phyloP scores from a whole-genome alignment of 1,284 basidiomycete genomes.

The Sphaerobolus stellatus region DNA sequence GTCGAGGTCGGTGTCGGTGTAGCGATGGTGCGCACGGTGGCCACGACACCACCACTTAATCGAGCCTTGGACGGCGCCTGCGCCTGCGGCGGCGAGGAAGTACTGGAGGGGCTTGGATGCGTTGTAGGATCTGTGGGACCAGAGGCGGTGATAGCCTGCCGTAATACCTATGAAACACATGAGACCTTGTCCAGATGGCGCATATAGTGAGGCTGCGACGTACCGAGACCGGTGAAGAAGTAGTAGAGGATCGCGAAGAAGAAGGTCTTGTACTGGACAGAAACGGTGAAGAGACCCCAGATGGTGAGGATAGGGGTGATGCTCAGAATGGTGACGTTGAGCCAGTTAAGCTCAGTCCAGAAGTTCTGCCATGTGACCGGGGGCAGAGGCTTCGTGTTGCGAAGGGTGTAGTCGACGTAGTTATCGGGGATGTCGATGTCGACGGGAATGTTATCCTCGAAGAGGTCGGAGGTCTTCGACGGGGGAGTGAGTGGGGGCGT shows the following conservation, averaged over 20 bases:
- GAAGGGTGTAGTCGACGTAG: slow-evolving; percentile 82
- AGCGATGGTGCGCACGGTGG: slow-evolving; percentile 91
- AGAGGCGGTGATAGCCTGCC: slow-evolving; percentile 87
- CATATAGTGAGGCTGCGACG: slow-evolving; percentile 23
- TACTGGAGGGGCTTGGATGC: slow-evolving; percentile 79
- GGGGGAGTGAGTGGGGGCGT: slow-evolving; percentile 21
- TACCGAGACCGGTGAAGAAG: slow-evolving; percentile 80
- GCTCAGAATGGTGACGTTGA: slow-evolving; percentile 62
- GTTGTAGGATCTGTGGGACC: slow-evolving; percentile 91
- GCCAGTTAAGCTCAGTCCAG: slow-evolving; percentile 64
- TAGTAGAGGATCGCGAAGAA: slow-evolving; percentile 78
- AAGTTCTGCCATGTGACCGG: slow-evolving; percentile 46
- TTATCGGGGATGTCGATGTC: slow-evolving; percentile 82
- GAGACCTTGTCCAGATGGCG: slow-evolving; percentile 1
- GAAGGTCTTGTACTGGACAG: slow-evolving; percentile 65
- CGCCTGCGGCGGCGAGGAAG: slow-evolving; percentile 73
- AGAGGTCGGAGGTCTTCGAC: slow-evolving; percentile 9
- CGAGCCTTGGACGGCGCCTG: slow-evolving; percentile 86
- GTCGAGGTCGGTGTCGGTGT: slow-evolving; percentile 94
- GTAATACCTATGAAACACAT: slow-evolving; percentile 48
- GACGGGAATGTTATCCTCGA: slow-evolving; percentile 36
- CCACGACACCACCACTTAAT: slow-evolving; percentile 94
- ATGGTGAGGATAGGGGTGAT: slow-evolving; percentile 71
- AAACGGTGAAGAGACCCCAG: slow-evolving; percentile 63
- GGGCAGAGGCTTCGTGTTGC: slow-evolving; percentile 43